Base-by-base conservation (phyloP, 495 filamentous ascomycete species). In the Penicillium verhagenii region DNA sequence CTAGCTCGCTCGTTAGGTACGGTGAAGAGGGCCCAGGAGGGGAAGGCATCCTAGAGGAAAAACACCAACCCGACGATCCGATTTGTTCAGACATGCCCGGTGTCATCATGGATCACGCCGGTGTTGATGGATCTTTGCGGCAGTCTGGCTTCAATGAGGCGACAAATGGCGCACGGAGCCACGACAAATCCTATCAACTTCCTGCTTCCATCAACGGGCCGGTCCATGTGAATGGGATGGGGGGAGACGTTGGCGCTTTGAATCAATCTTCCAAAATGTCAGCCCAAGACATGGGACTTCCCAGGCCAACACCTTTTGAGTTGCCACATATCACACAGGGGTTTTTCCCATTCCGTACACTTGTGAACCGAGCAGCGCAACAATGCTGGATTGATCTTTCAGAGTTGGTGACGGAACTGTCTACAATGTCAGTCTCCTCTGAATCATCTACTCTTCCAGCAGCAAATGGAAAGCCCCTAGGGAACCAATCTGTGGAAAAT, bases 291-390 rank as follows among this genome's bases (percentile, higher is more conserved):
- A 31, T 20, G 23, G 42, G 9, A 26, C 47, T 48, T 33, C 19
- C 45, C 35, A 50, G 26, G 25, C 35, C 47, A 3, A 42, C 51
- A 4, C 86, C 86, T 0, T 89, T 90, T 29, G 87, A 93, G 61
- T 82, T 97, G 18, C 72, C 79, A 44, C 91, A 95, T 57, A 89
- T 96, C 52, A 89, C 88, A 0, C 72, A 85, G 51, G 84, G 85
- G 24, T 95, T 88, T 57, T 74, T 89, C 23, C 85, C 88, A 4
- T 74, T 96, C 24, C 79, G 81, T 14, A 77, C 76, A 33, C 72
- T 98, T 20, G 76, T 97, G 42, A 79, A 80, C 47, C 83, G 94
- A 51, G 79, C 93, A 11, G 86, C 86, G 25, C 90, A 97, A 66
- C 85, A 89, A 69, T 89, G 88, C 39, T 92, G 87, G 70, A 88